Evolutionary conservation across 2,329 filamentous ascomycete species (phyloP).

Genomic region (Dendryphion nanum): DNA sequence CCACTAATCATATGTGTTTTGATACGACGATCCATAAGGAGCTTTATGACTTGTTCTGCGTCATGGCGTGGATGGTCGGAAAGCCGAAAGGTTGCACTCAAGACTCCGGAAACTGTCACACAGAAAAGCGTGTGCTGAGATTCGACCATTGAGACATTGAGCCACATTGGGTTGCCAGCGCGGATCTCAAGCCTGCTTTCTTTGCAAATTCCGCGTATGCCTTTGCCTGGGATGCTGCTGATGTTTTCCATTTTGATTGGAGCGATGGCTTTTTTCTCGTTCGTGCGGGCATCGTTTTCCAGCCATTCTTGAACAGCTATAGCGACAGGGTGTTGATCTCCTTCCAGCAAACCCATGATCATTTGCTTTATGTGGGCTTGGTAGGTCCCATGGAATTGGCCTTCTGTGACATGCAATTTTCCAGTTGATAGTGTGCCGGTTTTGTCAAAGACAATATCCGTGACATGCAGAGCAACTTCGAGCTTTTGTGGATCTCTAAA

Average conservation of each 20-base stretch:
- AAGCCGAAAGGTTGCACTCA: constrained; percentile 53
- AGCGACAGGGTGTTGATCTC: constrained; percentile 55
- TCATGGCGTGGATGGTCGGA: constrained; percentile 49
- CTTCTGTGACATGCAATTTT: constrained; percentile 41
- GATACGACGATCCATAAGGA: constrained; percentile 51
- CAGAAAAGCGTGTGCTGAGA: constrained; percentile 35
- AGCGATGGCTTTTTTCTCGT: constrained; percentile 2
- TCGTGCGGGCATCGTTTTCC: constrained; percentile 8
- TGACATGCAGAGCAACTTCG: constrained; percentile 60
- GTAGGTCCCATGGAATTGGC: constrained; percentile 14
- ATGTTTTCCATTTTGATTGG: constrained; percentile 19
- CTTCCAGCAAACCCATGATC: constrained; percentile 43
- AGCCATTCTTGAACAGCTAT: constrained; percentile 47
- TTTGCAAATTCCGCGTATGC: constrained; percentile 41
- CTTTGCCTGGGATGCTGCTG: constrained; percentile 43
- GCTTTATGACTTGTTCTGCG: constrained; percentile 51
- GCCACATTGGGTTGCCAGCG: constrained; percentile 51
- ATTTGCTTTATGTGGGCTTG: constrained; percentile 14
- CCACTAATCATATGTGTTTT: constrained; percentile 57
- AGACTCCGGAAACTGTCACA: constrained; percentile 30
- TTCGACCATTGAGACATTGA: constrained; percentile 33
- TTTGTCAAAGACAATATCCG: constrained; percentile 76
- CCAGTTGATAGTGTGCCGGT: constrained; percentile 72
- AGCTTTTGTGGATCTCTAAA: constrained; percentile 66
- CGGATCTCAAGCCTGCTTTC: constrained; percentile 28